phyloP scores from a whole-genome alignment of 768 basidiomycete species.

The Tricholoma sp. region DNA sequence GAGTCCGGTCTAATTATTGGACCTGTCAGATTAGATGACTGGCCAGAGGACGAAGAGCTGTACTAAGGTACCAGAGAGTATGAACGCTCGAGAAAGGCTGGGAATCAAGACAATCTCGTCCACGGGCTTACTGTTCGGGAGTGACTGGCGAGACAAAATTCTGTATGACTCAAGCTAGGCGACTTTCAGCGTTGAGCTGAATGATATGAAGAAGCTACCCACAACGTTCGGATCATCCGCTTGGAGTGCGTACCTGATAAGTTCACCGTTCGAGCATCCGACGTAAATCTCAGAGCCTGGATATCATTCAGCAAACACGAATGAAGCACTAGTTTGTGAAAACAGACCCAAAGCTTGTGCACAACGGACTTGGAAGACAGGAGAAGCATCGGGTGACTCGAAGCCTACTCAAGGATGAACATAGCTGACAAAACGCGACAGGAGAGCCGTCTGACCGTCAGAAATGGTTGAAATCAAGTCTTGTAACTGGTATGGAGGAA shows the following conservation, averaged over 20 bases:
- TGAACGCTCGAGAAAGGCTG: slow-evolving; percentile 65
- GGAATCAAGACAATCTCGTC: slow-evolving; percentile 80
- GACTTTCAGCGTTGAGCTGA: background rate
- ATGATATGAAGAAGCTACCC: slow-evolving; percentile 25
- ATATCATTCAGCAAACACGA: background rate
- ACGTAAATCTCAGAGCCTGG: slow-evolving; percentile 82
- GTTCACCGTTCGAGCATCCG: slow-evolving; percentile 80
- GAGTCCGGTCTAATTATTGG: slow-evolving; percentile 44
- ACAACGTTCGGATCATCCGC: slow-evolving; percentile 42
- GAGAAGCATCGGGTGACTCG: slow-evolving; percentile 8
- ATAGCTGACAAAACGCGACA: background rate
- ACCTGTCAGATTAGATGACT: slow-evolving; percentile 3
- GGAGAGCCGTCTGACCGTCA: slow-evolving; percentile 13
- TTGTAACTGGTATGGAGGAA: slow-evolving; percentile 60
- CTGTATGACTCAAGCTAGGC: slow-evolving; percentile 55
- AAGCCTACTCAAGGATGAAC: slow-evolving; percentile 5
- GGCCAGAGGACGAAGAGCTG: slow-evolving; percentile 7
- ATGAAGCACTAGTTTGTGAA: background rate
- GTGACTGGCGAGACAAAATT: slow-evolving; percentile 61
- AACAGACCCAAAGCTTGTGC: slow-evolving; percentile 56
- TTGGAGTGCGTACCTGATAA: slow-evolving; percentile 75
- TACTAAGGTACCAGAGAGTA: slow-evolving; percentile 62
- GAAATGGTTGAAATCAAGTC: slow-evolving; percentile 36
- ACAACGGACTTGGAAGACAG: slow-evolving; percentile 32
- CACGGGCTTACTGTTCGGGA: slow-evolving; percentile 66